phyloP scores from a whole-genome alignment of 1,139 yeast species.

The Wickerhamiella pararugosa region DNA sequence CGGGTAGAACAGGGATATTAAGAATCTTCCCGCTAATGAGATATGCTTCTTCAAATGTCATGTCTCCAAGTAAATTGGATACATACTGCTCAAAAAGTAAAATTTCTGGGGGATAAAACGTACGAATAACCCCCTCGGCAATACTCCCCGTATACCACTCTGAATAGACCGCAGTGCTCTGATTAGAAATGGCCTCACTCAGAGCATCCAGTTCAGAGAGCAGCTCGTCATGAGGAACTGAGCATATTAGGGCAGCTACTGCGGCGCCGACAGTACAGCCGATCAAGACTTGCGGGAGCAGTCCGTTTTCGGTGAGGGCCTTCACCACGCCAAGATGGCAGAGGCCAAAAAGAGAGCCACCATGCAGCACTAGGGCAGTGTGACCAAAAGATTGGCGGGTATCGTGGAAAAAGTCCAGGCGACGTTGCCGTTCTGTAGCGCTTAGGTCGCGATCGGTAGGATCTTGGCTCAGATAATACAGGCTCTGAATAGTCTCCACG shows the following conservation, averaged over 20 bases:
- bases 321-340: slow-evolving; percentile 89
- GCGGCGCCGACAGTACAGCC: slow-evolving; percentile 94
- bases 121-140: slow-evolving; percentile 28
- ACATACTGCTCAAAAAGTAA: slow-evolving; percentile 67
- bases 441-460: slow-evolving; percentile 1
- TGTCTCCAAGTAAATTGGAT: slow-evolving; percentile 57
- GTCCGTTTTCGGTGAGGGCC: slow-evolving; percentile 54
- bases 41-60: slow-evolving; percentile 89
- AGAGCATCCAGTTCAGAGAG: slow-evolving; percentile 23
- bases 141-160: slow-evolving; percentile 18
- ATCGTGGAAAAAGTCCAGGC: slow-evolving; percentile 76
- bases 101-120: slow-evolving; percentile 78
- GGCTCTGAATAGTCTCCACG: slow-evolving; percentile 55
- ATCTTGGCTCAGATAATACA: slow-evolving; percentile 33
- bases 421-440: slow-evolving; percentile 7
- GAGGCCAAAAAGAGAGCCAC: slow-evolving; percentile 85
- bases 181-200: slow-evolving; percentile 35
- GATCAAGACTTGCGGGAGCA: slow-evolving; percentile 74
- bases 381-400: slow-evolving; percentile 82
- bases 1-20: slow-evolving; percentile 73
- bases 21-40: slow-evolving; percentile 61
- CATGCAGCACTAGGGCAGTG: slow-evolving; percentile 80
- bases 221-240: slow-evolving; percentile 43
- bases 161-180: slow-evolving; percentile 16
- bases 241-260: slow-evolving; percentile 74